Evolutionary conservation across 2,329 filamentous ascomycete species (phyloP), one percentile per base, ranked within the genome.

Genomic region (Leptographium wingfieldii): DNA sequence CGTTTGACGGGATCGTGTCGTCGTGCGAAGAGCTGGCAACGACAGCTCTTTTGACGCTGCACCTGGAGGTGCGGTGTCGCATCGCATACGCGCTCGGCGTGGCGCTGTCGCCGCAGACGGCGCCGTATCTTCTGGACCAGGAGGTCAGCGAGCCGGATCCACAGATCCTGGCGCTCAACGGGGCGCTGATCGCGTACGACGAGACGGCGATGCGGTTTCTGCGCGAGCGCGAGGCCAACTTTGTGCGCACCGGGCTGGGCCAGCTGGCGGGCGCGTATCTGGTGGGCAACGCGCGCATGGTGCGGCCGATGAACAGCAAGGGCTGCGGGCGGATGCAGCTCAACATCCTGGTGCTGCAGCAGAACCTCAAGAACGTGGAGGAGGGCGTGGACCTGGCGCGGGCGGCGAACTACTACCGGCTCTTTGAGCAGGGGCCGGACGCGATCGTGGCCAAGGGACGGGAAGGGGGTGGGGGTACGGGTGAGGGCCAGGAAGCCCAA

Each of bases 321-420:
- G 94, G 94, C 51, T 89, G 86, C 62, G 84, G 85, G n/a, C 83
- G 91, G 46, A 91, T 99, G 83, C 87, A 91, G 70, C 83, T 97
- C 68, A 96, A 99, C 70, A 90, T 96, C 56, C 80, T 96, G 29
- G 94, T 99, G 49, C 77, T 99, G 57, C 92, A 97, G 73, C 94
- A 99, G 70, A 96, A 96, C 68, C 82, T 99, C 59, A 96, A 96
- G 76, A 95, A 95, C 65, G 86, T 99, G 58, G 90, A 94, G 71
- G 78, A 82, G 2, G 81, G 80, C 10, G 85, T 88, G 3, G 79
- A 81, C 60, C 76, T 92, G 33, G 77, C 78, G 4, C 76, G 82
- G 43, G 82, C 86, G 1, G 80, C 82, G 25, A 79, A 81, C 61
- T 92, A 87, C 73, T 92, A 85, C 68, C 78, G 80, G 25, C 71